Evolutionary conservation across 106 monocot genomes (phyloP), one percentile per base, ranked within the genome.

Genomic region (Acorus gramineus): DNA sequence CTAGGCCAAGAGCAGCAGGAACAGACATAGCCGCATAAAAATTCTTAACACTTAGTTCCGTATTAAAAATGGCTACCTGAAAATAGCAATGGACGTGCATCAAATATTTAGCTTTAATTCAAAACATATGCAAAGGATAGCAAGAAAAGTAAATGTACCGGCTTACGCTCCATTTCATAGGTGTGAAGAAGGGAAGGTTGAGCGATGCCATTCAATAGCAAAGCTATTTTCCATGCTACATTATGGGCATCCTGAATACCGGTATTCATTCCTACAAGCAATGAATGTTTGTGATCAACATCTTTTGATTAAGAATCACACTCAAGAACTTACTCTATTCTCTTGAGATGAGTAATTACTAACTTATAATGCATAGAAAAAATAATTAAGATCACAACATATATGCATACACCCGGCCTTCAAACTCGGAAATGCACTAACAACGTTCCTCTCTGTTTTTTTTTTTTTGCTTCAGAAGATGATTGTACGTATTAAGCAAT

Each of bases 201-300:
- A 78, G 81, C 69, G 59, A 80, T 62, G 64, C 79, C 73, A 71
- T 73, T 66, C 12, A 77, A 44, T 14, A 90, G 49, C 52, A 62
- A 78, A 76, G 73, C 69, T 47, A 95, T 71, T 72, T 95, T 95
- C 94, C 94, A 95, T 9, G 94, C 94, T 67, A 95, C 64, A 75
- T 95, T 95, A 74, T 95, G 94, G 53, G 77, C 90, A 85, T 98
- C 96, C 65, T 98, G 96, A 71, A 98, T 83, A 49, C 96, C 96
- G 46, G 90, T 98, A 67, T 98, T 98, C 96, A 98, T 98, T 67
- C 96, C 96, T 98, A 67, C 42, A 77, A 55, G 12, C 55, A 52
- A 55, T 42, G 1, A 52, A 42, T 44, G 6, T 4, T 44, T 9
- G 11, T 52, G n/a, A 51, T 52, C 28, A 28, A 28, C 28, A 28